Conservation (phyloP, 2,329 filamentous ascomycete genomes). For the Cordyceps cateniannulata region DNA sequence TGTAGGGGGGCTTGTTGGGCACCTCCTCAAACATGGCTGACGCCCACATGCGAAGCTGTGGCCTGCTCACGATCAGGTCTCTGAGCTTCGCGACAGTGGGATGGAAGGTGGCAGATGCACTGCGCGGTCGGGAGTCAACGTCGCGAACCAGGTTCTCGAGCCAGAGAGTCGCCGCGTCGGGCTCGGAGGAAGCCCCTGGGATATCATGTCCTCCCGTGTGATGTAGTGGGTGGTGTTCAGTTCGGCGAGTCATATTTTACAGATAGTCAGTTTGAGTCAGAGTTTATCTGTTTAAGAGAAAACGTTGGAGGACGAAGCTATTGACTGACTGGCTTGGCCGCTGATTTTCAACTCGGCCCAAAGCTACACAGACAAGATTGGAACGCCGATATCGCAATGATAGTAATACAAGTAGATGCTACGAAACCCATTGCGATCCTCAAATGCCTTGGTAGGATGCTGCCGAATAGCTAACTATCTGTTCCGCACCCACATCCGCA, state of each 20-base stretch:
- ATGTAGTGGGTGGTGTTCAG: not conserved
- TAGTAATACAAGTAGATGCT: too few species aligned
- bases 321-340: too few species aligned
- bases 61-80: slow-evolving; percentile 14
- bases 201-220: not conserved
- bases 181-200: not conserved
- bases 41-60: slow-evolving; percentile 20
- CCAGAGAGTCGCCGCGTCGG: not conserved
- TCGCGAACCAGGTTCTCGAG: not conserved
- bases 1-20: slow-evolving; percentile 19
- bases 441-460: not conserved
- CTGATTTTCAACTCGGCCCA: too few species aligned
- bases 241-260: not conserved
- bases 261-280: not conserved
- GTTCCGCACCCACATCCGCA: not conserved
- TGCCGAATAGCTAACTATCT: not conserved
- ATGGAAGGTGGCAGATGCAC: not conserved
- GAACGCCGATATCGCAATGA: too few species aligned
- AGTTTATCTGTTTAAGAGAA: not conserved
- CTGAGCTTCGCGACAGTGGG: not conserved
- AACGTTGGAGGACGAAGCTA: too few species aligned
- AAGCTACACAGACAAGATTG: too few species aligned
- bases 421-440: too few species aligned
- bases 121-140: not conserved
- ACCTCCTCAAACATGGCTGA: slow-evolving; percentile 19